A percentile compares a stretch with the other conserved stretches of the same genome.
Evolutionary conservation across 2,329 filamentous ascomycete genomes (phyloP).

Genomic region (Calonectria honghensis): DNA sequence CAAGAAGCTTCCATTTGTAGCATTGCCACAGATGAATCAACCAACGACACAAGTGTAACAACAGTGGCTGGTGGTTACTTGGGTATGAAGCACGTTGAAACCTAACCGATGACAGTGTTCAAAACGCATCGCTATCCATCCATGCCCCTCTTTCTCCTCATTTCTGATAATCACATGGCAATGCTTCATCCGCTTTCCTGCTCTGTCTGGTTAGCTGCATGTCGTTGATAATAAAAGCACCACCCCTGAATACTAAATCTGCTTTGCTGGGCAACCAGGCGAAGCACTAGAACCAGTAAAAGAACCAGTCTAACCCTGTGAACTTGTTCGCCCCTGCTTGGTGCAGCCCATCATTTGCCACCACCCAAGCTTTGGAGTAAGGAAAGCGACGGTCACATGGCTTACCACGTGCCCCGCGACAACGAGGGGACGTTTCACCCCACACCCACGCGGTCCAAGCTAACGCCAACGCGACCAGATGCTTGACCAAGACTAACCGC

Average conservation of each 20-base stretch:
- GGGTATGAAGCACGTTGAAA: constrained; percentile 21
- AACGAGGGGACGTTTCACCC: constrained; percentile 28
- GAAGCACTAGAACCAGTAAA: constrained; percentile 1
- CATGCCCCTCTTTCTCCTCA: background rate
- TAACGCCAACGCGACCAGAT: constrained; percentile 41
- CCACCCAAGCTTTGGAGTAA: background rate
- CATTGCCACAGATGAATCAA: constrained; percentile 19
- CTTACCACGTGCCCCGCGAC: constrained; percentile 54
- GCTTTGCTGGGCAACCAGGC: constrained; percentile 11
- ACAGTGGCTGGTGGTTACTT: constrained; percentile 15
- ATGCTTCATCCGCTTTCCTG: background rate
- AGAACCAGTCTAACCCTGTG: constrained; percentile 1
- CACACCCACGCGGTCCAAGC: constrained; percentile 23
- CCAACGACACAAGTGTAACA: constrained; percentile 16
- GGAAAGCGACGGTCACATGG: constrained; percentile 46
- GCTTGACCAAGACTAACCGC: constrained; percentile 39
- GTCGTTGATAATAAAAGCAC: constrained; percentile 1
- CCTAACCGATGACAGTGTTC: constrained; percentile 21
- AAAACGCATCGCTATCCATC: background rate
- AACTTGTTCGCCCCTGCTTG: constrained; percentile 4
- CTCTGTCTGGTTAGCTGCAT: constrained; percentile 12
- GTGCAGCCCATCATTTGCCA: constrained; percentile 23
- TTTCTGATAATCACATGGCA: constrained; percentile 12
- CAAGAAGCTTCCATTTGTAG: constrained; percentile 24
- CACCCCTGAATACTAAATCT: constrained; percentile 12